Evolutionary conservation across 2,329 filamentous ascomycete species (phyloP).

Genomic region (Botryosphaeria agaves): DNA sequence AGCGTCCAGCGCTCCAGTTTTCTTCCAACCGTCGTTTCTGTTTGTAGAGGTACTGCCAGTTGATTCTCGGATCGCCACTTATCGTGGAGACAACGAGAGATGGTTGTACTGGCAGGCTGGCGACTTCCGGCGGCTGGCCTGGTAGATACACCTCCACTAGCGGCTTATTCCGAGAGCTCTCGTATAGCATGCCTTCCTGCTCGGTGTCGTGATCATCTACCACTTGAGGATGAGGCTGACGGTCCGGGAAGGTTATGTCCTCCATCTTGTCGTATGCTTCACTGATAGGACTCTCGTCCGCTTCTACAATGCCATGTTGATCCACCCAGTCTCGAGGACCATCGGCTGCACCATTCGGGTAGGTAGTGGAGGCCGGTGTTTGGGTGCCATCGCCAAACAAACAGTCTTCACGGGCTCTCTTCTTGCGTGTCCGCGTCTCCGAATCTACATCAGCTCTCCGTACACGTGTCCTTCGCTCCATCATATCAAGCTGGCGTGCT

Average conservation of each 20-base stretch:
- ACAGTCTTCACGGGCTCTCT: conserved; percentile 29
- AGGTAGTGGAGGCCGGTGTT: conserved; percentile 6
- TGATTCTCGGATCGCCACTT: conserved; percentile 42
- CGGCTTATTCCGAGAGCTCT: too few species aligned
- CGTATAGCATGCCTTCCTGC: too few species aligned
- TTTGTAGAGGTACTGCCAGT: conserved; percentile 88
- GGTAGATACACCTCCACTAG: too few species aligned
- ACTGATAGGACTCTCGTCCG: conserved; percentile 18
- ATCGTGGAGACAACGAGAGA: conserved; percentile 13
- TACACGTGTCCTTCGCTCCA: conserved; percentile 20
- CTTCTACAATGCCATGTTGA: conserved; percentile 30
- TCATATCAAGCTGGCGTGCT: conserved; percentile 15
- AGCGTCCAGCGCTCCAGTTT: conserved; percentile 79
- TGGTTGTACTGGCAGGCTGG: background rate
- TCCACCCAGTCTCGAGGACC: conserved; percentile 21
- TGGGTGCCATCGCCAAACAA: conserved; percentile 18
- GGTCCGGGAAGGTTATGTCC: conserved; percentile 17
- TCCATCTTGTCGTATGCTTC: conserved; percentile 23
- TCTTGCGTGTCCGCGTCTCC: conserved; percentile 34
- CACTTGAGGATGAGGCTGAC: too few species aligned
- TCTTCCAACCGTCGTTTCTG: conserved; percentile 70
- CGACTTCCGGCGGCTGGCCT: too few species aligned
- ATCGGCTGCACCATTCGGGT: conserved; percentile 8
- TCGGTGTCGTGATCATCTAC: too few species aligned
- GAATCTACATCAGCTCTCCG: conserved; percentile 28